A percentile compares a stretch with the other conserved stretches of the same genome.
These are phyloP conservation scores for Hirsutella minnesotensis DNA, from an alignment of 2,329 filamentous ascomycete genomes.

Conservation along the genomic window DNA sequence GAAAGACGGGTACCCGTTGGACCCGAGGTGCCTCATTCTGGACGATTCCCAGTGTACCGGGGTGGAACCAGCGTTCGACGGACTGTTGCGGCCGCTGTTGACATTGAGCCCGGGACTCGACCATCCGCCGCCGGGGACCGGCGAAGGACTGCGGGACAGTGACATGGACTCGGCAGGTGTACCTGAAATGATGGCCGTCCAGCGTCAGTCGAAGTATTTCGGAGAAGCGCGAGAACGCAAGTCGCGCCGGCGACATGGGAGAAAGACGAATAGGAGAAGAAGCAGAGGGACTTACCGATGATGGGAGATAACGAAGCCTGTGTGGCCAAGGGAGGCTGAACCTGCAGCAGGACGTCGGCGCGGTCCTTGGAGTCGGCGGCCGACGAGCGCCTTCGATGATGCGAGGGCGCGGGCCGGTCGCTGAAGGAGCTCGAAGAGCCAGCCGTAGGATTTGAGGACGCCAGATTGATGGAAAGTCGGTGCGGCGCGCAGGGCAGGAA, in stretches of 20 bases:
- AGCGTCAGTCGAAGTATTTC: background rate
- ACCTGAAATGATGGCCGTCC: constrained; percentile 22
- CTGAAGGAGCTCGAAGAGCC: constrained; percentile 44
- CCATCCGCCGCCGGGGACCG: constrained; percentile 77
- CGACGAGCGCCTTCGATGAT: constrained; percentile 39
- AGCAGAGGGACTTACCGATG: constrained; percentile 33
- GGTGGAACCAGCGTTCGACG: constrained; percentile 43
- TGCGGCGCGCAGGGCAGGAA: background rate
- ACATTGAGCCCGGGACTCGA: constrained; percentile 69
- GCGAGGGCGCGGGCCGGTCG: constrained; percentile 33
- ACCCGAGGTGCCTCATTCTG: constrained; percentile 62
- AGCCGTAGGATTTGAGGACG: constrained; percentile 33
- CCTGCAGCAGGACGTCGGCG: constrained; percentile 17
- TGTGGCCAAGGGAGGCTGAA: constrained; percentile 17
- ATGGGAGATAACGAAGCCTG: constrained; percentile 36
- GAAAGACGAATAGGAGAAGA: background rate
- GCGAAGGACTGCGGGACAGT: constrained; percentile 78
- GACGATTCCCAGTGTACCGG: constrained; percentile 72
- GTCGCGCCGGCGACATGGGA: background rate
- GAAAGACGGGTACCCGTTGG: constrained; percentile 67
- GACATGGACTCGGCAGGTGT: constrained; percentile 58
- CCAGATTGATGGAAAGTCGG: constrained; percentile 31
- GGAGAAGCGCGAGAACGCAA: background rate
- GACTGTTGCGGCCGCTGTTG: constrained; percentile 59
- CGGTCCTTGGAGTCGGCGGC: constrained; percentile 21